Evolutionary conservation across 2,329 filamentous ascomycete genomes (phyloP), one percentile per base, ranked within the genome.

Genomic region (Aureobasidium sp.): DNA sequence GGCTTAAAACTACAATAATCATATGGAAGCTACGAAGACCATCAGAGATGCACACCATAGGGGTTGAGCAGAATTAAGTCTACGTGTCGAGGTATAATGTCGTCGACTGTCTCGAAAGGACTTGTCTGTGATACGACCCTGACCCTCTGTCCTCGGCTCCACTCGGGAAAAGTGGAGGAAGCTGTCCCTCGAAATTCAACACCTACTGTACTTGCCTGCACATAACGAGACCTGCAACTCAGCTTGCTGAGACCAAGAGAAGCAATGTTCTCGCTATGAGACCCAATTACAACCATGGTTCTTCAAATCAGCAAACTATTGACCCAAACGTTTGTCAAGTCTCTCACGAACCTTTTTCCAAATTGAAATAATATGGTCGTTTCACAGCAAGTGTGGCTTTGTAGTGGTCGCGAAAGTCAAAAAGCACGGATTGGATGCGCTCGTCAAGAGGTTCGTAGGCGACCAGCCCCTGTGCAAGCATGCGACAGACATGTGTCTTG

Each of bases 141-240:
- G 48, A 9, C 5, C n/a, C 10, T 3, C 2, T 3, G 1, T 9
- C 10, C n/a, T 50, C 48, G 30, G 48, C 30, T 27, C 30, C 48
- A 50, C 48, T 50, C 32, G 49, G 41, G 14, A 48, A 7, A 9
- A n/a, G 45, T 48, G 45, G 45, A 48, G 45, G 27, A 48, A 48
- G 45, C 45, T 48, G 27, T 48, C 41, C 3, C 8, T 21, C n/a
- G 21, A 21, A 16, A 42, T 8, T 21, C 39, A 8, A 44, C 41
- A 44, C n/a, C 41, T 34, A 10, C 32, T 8, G 21, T 10, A 10
- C 7, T 8, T 34, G 9, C 9, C 32, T 37, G 34, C 34, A 37
- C 34, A 14, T 2, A 37, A 37, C 34, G 34, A 37, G 14, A 37
- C 34, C 14, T 30, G 3, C 25, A 32, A 8, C 25, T 29, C 42